Evolutionary conservation across 1,139 yeast genomes (phyloP).

Genomic region (Blastobotrys arbuscula): DNA sequence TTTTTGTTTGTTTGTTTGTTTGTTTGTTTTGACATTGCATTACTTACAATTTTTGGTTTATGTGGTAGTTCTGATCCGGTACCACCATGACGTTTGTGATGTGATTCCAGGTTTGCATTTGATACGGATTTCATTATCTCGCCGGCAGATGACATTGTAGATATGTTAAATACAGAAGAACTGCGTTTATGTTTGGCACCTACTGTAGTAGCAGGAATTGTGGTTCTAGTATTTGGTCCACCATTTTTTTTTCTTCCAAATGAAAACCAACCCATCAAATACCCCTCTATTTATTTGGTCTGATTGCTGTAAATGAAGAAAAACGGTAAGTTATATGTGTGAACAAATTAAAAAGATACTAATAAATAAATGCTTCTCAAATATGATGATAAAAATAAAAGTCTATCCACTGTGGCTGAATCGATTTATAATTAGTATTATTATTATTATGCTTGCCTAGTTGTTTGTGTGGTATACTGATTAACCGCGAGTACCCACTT

Average conservation of each 20-base stretch:
- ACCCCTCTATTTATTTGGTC: no score
- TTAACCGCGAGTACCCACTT: no score
- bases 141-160: slow-evolving; percentile 25
- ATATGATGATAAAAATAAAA: no score
- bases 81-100: not conserved
- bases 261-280: slow-evolving; percentile 11
- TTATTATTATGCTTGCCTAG: no score
- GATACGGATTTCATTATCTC: slow-evolving; percentile 25
- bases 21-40: not conserved
- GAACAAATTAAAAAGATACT: no score
- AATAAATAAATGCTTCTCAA: no score
- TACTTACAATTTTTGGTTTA: slow-evolving; percentile 2
- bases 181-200: slow-evolving; percentile 5
- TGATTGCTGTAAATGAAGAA: not conserved
- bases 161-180: slow-evolving; percentile 17
- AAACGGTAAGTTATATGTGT: no score
- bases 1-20: not conserved
- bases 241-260: slow-evolving; percentile 7
- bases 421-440: no score
- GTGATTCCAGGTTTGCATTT: slow-evolving; percentile 16
- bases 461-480: no score
- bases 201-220: not conserved
- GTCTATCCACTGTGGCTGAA: no score
- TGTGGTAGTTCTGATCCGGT: not conserved
- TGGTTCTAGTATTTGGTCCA: not conserved